A percentile compares a stretch with the other conserved stretches of the same genome.
These are phyloP conservation scores for Camillea tinctor DNA, from an alignment of 2,329 filamentous ascomycete species.

Conservation along the genomic window DNA sequence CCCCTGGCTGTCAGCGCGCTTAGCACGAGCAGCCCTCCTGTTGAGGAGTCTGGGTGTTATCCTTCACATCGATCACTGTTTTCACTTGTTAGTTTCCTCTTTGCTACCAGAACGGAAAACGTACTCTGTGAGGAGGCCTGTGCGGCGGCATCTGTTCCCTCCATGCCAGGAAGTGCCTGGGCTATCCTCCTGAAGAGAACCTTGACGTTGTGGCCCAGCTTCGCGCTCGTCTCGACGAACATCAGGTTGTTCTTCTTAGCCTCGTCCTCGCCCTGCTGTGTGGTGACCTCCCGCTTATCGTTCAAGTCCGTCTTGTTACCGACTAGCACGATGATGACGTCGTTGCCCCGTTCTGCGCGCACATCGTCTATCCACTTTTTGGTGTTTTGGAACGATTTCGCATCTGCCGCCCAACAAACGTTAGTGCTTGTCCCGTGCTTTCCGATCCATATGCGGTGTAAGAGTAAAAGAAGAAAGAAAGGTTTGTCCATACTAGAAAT, in stretches of 20 bases:
- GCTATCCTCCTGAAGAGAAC: conserved; percentile 96
- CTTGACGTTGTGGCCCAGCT: conserved; percentile 98
- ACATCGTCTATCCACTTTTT: conserved; percentile 99
- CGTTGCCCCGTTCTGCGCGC: conserved; percentile 91
- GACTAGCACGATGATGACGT: conserved; percentile 97
- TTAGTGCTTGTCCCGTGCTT: conserved; percentile 19
- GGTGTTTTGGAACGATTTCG: conserved; percentile 97
- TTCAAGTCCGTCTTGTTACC: conserved; percentile 99
- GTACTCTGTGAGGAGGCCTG: conserved; percentile 74
- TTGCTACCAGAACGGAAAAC: conserved; percentile 34
- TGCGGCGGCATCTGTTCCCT: conserved; percentile 77
- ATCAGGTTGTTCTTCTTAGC: conserved; percentile 97
- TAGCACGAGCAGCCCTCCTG: conserved; percentile 75
- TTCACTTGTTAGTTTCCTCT: conserved; percentile 23
- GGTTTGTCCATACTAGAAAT: conserved; percentile 68
- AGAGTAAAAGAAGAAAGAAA: neutral
- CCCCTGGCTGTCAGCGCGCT: conserved; percentile 3
- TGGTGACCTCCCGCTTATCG: conserved; percentile 97
- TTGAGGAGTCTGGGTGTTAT: conserved; percentile 65
- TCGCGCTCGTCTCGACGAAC: conserved; percentile 99
- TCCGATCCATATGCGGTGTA: conserved; percentile 2
- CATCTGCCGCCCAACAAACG: conserved; percentile 49
- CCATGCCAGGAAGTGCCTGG: conserved; percentile 96
- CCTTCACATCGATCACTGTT: conserved; percentile 90
- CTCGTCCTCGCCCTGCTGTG: conserved; percentile 94